Evolutionary conservation across 257 asterid genomes (phyloP).

Genomic region (Craterostigma plantagineum): DNA sequence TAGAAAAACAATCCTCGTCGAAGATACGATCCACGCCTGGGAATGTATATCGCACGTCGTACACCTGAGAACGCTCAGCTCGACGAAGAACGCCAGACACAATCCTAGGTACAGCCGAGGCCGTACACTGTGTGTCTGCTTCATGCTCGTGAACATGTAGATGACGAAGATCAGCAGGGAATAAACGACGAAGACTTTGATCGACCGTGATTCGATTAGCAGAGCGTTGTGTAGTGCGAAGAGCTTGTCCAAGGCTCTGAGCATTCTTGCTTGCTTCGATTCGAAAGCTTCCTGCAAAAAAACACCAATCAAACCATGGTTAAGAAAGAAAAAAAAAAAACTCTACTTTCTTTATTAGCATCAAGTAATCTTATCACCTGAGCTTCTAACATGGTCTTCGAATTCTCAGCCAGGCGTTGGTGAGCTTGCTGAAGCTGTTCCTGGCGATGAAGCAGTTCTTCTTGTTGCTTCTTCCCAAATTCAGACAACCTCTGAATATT

Average conservation of each 20-base stretch:
- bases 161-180: constrained; percentile 26
- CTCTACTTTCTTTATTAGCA: too few relatives aligned
- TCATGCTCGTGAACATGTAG: constrained; percentile 59
- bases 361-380: constrained; percentile 35
- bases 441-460: constrained; percentile 39
- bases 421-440: constrained; percentile 36
- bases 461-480: constrained; percentile 43
- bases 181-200: constrained; percentile 36
- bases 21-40: constrained; percentile 20
- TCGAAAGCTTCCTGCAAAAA: constrained; percentile 53
- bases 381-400: constrained; percentile 37
- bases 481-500: constrained; percentile 34
- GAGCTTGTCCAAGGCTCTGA: constrained; percentile 46
- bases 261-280: constrained; percentile 54
- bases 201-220: constrained; percentile 41
- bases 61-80: constrained; percentile 24
- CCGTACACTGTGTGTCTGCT: constrained; percentile 37
- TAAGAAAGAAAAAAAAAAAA: too few relatives aligned
- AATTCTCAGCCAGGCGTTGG: constrained; percentile 30
- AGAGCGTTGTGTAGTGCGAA: constrained; percentile 40
- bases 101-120: constrained; percentile 44
- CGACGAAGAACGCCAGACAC: constrained; percentile 28
- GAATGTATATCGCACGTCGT: constrained; percentile 10
- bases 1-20: constrained; percentile 20
- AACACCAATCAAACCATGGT: not conserved